Percentiles rank a stretch among this genome's conserved stretches.
Evolutionary conservation across 2,329 filamentous ascomycete species (phyloP).

Genomic region (Westerdykella ornata): DNA sequence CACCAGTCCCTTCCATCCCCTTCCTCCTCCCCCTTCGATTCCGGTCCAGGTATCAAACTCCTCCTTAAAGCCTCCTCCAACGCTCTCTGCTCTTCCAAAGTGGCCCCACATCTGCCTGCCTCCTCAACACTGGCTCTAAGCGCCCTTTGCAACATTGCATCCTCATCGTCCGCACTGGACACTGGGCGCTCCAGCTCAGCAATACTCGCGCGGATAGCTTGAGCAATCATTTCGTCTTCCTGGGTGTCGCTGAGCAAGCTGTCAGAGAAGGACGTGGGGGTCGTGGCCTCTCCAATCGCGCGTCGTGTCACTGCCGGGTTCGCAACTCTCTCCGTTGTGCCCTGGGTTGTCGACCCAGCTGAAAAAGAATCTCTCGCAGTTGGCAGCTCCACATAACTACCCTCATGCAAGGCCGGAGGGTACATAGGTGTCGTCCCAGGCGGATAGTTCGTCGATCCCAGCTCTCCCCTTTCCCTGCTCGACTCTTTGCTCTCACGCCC

Average conservation of each 20-base stretch:
- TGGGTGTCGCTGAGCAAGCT: slow-evolving; percentile 62
- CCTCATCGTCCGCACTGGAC: slow-evolving; percentile 37
- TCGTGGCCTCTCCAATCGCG: slow-evolving; percentile 53
- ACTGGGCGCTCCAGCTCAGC: slow-evolving; percentile 46
- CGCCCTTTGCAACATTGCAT: slow-evolving; percentile 45
- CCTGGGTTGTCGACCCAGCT: neutral
- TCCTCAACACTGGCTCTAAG: slow-evolving; percentile 47
- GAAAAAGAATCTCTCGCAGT: neutral
- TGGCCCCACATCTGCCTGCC: slow-evolving; percentile 30
- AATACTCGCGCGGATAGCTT: slow-evolving; percentile 67
- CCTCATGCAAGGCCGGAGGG: no score
- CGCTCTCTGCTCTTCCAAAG: slow-evolving; percentile 34
- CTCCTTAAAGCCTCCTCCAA: slow-evolving; percentile 43
- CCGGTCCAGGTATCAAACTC: slow-evolving; percentile 31
- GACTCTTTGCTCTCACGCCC: slow-evolving; percentile 32
- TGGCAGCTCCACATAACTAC: neutral
- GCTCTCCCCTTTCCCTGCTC: slow-evolving; percentile 16
- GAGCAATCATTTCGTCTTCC: slow-evolving; percentile 66
- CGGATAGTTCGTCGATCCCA: neutral
- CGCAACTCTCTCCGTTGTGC: slow-evolving; percentile 18
- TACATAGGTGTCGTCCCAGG: neutral
- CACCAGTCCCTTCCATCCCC: slow-evolving; percentile 18
- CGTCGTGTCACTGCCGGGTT: slow-evolving; percentile 15
- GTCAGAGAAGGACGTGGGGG: slow-evolving; percentile 55
- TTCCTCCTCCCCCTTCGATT: slow-evolving; percentile 5